Base-by-base conservation (phyloP, 176 grass and related monocot species). In the Phoenix roebelenii region DNA sequence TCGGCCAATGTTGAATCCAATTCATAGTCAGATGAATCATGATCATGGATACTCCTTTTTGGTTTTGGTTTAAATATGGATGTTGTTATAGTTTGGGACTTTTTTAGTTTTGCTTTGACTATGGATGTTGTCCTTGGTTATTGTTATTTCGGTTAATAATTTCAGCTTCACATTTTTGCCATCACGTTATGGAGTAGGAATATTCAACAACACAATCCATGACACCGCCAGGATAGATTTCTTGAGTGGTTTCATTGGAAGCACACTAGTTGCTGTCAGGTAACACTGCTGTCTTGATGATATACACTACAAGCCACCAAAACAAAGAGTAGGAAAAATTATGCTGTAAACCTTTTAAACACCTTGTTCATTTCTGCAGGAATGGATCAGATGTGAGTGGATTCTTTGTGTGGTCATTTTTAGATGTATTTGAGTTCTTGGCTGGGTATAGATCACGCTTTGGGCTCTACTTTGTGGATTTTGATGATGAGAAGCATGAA, bases 381-480 rank as follows among this genome's bases (percentile, higher is more conserved):
- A 78, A 81, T 20, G 77, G 81, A 65, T 70, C 81, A 51, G 81
- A 89, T 23, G 77, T 75, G 18, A 89, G 71, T 51, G 86, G 81
- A 18, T 89, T 78, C 66, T 85, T 89, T 50, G 86, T 89, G 56
- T 89, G 86, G 86, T 77, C 86, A 60, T 84, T 89, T 23, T 0
- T 89, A n/a, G 86, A 89, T 28, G 77, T 78, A 1, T 89, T 81
- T 39, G 86, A 89, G 58, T 72, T 89, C 2, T 23, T 85, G 15
- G 55, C 62, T 25, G 86, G 86, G 16, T 78, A 81, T 67, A n/a
- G 32, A 9, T 53, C 23, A 1, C 18, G n/a, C 26, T 85, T 0
- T 17, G 86, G 81, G 2, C 70, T 89, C n/a, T n/a, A n/a, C n/a
- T n/a, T n/a, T n/a, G n/a, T n/a, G n/a, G n/a, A n/a, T n/a, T n/a